Percentiles rank a stretch among this genome's conserved stretches.
Conservation (phyloP, 2,329 filamentous ascomycete genomes). For the Coniochaeta prunicola region DNA sequence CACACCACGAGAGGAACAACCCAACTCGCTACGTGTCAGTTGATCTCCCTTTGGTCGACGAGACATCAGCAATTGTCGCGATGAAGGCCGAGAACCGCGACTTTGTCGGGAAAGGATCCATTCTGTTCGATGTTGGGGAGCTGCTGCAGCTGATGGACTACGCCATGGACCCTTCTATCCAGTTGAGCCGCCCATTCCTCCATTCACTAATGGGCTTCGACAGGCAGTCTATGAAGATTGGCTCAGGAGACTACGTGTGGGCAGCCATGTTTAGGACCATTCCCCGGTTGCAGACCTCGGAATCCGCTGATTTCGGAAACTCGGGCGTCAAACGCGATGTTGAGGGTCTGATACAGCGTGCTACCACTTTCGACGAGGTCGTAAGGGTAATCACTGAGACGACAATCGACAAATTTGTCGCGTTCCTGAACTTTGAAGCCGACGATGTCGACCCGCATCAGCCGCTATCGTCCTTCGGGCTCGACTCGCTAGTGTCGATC, state of each 20-base stretch:
- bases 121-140: slow-evolving; percentile 11
- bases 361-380: slow-evolving; percentile 9
- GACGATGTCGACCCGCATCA: slow-evolving; percentile 19
- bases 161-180: slow-evolving; percentile 7
- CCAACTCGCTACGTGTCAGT: background rate
- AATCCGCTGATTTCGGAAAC: too few relatives aligned
- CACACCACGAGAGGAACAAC: background rate
- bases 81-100: slow-evolving; percentile 12
- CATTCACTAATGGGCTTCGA: background rate
- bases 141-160: slow-evolving; percentile 12
- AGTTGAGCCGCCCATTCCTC: background rate
- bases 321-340: background rate
- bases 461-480: slow-evolving; percentile 24
- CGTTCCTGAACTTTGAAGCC: slow-evolving; percentile 21
- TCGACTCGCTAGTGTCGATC: slow-evolving; percentile 35
- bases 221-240: background rate
- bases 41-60: background rate
- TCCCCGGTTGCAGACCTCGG: background rate
- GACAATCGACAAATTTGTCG: slow-evolving; percentile 18
- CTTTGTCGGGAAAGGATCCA: slow-evolving; percentile 4
- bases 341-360: background rate
- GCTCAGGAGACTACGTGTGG: background rate
- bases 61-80: background rate
- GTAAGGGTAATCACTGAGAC: slow-evolving; percentile 12
- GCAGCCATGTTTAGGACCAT: background rate